Conservation (phyloP, 1,284 basidiomycete species). For the Boletellus deceptivus region DNA sequence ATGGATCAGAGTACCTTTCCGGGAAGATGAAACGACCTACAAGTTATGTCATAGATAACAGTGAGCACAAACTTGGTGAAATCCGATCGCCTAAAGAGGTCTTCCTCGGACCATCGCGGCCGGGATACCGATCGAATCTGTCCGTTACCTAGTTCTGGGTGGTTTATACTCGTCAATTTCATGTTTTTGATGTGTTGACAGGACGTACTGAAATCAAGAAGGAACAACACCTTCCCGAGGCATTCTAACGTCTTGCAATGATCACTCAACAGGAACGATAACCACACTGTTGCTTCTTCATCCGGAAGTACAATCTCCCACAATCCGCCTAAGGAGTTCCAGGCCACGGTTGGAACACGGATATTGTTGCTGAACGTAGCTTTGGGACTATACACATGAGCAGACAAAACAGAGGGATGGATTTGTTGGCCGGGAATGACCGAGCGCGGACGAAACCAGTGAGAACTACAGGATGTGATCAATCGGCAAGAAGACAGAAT, state of each 20-base stretch:
- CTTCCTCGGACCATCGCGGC: not conserved
- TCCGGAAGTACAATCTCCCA: not conserved
- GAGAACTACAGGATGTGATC: not conserved
- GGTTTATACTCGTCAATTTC: not conserved
- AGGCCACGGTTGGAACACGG: not conserved
- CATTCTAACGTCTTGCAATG: not conserved
- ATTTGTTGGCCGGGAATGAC: not conserved
- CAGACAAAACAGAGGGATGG: not conserved
- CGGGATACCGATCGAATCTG: not conserved
- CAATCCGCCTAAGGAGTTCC: not conserved
- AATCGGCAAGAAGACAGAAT: too few relatives aligned
- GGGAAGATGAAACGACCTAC: not conserved
- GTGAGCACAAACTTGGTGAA: conserved; percentile 3
- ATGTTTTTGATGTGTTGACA: too few relatives aligned
- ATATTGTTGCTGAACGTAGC: conserved; percentile 6
- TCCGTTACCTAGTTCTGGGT: not conserved
- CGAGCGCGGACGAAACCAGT: not conserved
- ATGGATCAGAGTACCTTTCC: not conserved
- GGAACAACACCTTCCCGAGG: not conserved
- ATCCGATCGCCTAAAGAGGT: not conserved
- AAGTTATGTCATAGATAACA: not conserved
- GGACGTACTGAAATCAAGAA: conserved; percentile 6
- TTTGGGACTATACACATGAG: not conserved
- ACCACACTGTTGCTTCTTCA: not conserved
- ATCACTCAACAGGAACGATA: conserved; percentile 1